Percentiles rank a stretch among this genome's conserved stretches.
Conservation (phyloP, 2,329 filamentous ascomycete genomes). For the Aspergillus sclerotialis region DNA sequence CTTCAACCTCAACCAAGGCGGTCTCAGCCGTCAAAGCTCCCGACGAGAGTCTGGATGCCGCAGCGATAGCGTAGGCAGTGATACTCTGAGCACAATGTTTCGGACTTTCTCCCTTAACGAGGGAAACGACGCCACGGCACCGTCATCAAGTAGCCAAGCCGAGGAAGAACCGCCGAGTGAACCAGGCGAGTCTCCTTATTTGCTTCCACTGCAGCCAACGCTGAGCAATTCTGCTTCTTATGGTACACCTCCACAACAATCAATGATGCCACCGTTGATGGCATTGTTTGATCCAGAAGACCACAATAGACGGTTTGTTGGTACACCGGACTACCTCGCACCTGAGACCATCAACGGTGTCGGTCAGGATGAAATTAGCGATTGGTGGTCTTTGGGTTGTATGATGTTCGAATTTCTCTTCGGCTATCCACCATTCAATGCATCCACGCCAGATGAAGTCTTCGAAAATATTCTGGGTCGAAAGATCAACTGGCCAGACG, state of each 20-base stretch:
- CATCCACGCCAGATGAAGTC: constrained; percentile 79
- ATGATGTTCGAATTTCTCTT: constrained; percentile 96
- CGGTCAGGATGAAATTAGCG: constrained; percentile 93
- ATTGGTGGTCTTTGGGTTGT: constrained; percentile 99
- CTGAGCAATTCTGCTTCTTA: constrained; percentile 43
- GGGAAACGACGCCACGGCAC: constrained; percentile 37
- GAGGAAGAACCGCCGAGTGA: constrained; percentile 71
- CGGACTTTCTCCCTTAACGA: constrained; percentile 70
- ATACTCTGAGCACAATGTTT: constrained; percentile 76
- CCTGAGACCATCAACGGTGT: constrained; percentile 94
- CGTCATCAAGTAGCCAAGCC: constrained; percentile 44
- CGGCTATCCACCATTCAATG: constrained; percentile 90
- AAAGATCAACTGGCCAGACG: constrained; percentile 86
- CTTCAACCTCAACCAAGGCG: constrained; percentile 61
- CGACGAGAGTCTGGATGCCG: constrained; percentile 70
- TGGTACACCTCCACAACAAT: constrained; percentile 47
- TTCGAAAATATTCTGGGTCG: constrained; percentile 93
- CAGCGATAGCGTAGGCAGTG: constrained; percentile 89
- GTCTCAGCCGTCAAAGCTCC: constrained; percentile 53
- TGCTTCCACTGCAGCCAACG: constrained; percentile 58
- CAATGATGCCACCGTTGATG: constrained; percentile 86
- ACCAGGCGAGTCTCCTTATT: constrained; percentile 68
- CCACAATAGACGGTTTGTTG: constrained; percentile 85
- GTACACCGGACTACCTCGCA: constrained; percentile 92
- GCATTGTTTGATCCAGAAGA: constrained; percentile 93